Evolutionary conservation across 1,139 yeast species (phyloP).

Genomic region (Candida gigantensis): DNA sequence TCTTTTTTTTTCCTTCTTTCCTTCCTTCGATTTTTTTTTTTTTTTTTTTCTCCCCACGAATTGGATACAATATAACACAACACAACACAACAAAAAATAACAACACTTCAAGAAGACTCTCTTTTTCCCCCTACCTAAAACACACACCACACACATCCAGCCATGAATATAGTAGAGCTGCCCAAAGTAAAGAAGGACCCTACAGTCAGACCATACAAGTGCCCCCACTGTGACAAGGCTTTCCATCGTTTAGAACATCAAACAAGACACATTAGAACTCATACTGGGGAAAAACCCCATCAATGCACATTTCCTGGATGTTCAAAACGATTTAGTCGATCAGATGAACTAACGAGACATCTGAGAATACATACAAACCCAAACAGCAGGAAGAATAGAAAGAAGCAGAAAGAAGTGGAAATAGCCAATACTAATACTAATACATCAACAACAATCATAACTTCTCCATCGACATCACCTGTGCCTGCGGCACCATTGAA

Average conservation of each 20-base stretch:
- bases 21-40: no score
- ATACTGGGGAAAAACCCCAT: constrained; percentile 76
- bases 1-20: no score
- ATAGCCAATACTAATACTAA: no score
- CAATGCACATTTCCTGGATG: constrained; percentile 71
- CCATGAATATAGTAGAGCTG: constrained; percentile 3
- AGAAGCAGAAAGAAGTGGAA: constrained; percentile 21
- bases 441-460: no score
- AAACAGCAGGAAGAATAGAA: constrained; percentile 39
- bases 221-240: constrained; percentile 62
- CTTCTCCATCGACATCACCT: no score
- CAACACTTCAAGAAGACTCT: no score
- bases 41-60: no score
- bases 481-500: no score
- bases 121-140: constrained; percentile 1
- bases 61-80: no score
- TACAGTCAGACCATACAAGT: constrained; percentile 50
- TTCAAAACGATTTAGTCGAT: constrained; percentile 62
- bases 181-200: constrained; percentile 21
- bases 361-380: constrained; percentile 64
- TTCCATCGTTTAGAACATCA: constrained; percentile 68
- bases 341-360: constrained; percentile 72
- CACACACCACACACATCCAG: not conserved
- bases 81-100: no score
- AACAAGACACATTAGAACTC: constrained; percentile 70